phyloP scores from a whole-genome alignment of 2,329 filamentous ascomycete species.

The Ampelomyces quisqualis region DNA sequence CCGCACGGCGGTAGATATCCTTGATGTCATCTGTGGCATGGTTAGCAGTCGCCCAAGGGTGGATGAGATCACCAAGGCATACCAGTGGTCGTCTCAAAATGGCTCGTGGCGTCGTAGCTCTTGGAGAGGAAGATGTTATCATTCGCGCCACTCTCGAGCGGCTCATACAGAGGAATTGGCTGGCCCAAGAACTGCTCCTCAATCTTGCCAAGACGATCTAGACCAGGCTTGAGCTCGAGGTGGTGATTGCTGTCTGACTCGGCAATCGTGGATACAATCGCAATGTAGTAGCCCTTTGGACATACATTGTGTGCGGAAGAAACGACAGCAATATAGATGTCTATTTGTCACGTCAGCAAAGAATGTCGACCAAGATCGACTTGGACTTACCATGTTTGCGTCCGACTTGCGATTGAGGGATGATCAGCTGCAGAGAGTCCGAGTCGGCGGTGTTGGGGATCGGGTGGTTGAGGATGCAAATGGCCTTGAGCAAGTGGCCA shows the following conservation, averaged over 20 bases:
- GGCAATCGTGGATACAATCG: conserved; percentile 96
- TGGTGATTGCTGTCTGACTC: conserved; percentile 92
- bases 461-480: conserved; percentile 96
- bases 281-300: conserved; percentile 98
- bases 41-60: conserved; percentile 12
- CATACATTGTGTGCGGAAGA: conserved; percentile 97
- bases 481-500: conserved; percentile 90
- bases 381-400: conserved; percentile 81
- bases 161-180: conserved; percentile 92
- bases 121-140: conserved; percentile 98
- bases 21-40: conserved; percentile 76
- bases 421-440: conserved; percentile 93
- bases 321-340: conserved; percentile 96
- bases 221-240: conserved; percentile 86
- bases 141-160: conserved; percentile 73
- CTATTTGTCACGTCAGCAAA: conserved; percentile 48
- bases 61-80: too few relatives aligned
- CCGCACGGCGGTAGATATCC: conserved; percentile 84
- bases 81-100: conserved; percentile 88
- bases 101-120: conserved; percentile 96
- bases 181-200: conserved; percentile 97
- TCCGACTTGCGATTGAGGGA: conserved; percentile 95
- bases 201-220: conserved; percentile 87
- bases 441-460: conserved; percentile 83
- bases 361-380: background rate